Evolutionary conservation across 140 eudicot species (phyloP), one percentile per base, ranked within the genome.

Genomic region (Stevia rebaudiana): DNA sequence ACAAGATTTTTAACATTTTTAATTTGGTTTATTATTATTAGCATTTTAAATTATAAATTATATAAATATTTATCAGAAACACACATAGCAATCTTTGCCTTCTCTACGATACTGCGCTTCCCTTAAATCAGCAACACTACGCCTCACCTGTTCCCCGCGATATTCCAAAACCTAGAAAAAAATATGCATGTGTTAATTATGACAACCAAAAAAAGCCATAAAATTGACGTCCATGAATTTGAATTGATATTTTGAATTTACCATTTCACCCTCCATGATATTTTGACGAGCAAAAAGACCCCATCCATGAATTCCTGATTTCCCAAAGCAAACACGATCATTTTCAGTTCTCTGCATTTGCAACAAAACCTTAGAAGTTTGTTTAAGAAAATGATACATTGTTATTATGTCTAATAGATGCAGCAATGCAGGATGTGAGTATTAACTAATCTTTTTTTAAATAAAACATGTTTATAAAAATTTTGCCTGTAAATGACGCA

Each of bases 1-100:
- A 37, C 61, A 72, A 54, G 42, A 65, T 55, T 63, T 62, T 21
- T 39, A 41, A 30, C 39, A 16, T n/a, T 55, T 43, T 48, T 47
- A 35, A 42, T 39, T 58, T 1, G 49, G 22, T 46, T 46, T 21
- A 44, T 21, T 42, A 39, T 11, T 15, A 0, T 9, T 28, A 2
- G 23, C 22, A 48, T 55, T 52, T 52, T 8, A 63, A 63, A 30
- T 49, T 47, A 12, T 10, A 16, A 17, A n/a, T 1, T 11, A 21
- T 37, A 13, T 0, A 10, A 11, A 72, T 40, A 36, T n/a, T 61
- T 21, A 11, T n/a, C 30, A 61, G 21, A 57, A 25, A 69, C 98
- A 78, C 35, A 92, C 98, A 52, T 91, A 92, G 88, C 98, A 92
- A 64, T 92, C 98, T 85, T 92, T 92, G 68, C 98, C 98, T 81